phyloP scores from a whole-genome alignment of 805 yeast species.

The Candida orba region DNA sequence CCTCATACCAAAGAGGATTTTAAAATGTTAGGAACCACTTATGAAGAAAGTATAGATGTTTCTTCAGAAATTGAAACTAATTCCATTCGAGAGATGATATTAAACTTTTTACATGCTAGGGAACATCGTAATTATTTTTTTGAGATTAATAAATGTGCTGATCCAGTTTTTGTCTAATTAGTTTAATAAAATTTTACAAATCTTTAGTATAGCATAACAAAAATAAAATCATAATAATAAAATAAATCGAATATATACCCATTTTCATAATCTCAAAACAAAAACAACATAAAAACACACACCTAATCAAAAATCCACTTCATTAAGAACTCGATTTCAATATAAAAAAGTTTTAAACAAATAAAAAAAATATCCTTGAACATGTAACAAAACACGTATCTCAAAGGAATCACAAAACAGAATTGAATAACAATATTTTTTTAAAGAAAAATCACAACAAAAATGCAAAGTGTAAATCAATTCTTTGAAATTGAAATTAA shows the following conservation, averaged over 20 bases:
- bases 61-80: neutral
- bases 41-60: neutral
- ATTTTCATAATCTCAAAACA: neutral
- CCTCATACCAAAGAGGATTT: slow-evolving; percentile 26
- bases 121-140: slow-evolving; percentile 34
- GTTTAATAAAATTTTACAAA: too few species aligned
- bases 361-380: too few species aligned
- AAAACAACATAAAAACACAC: too few species aligned
- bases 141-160: slow-evolving; percentile 26
- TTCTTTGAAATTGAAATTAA: neutral
- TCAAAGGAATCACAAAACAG: too few species aligned
- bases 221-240: neutral
- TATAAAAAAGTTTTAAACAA: too few species aligned
- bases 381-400: too few species aligned
- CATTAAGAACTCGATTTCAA: too few species aligned
- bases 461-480: neutral
- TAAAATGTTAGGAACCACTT: slow-evolving; percentile 7
- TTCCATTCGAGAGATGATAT: neutral
- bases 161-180: slow-evolving; percentile 8
- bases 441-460: neutral
- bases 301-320: neutral
- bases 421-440: neutral
- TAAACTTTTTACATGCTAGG: slow-evolving; percentile 25
- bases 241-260: neutral
- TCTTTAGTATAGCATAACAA: too few species aligned